Base-by-base conservation (phyloP, 2,329 filamentous ascomycete genomes). In the Lecanicillium sp. region DNA sequence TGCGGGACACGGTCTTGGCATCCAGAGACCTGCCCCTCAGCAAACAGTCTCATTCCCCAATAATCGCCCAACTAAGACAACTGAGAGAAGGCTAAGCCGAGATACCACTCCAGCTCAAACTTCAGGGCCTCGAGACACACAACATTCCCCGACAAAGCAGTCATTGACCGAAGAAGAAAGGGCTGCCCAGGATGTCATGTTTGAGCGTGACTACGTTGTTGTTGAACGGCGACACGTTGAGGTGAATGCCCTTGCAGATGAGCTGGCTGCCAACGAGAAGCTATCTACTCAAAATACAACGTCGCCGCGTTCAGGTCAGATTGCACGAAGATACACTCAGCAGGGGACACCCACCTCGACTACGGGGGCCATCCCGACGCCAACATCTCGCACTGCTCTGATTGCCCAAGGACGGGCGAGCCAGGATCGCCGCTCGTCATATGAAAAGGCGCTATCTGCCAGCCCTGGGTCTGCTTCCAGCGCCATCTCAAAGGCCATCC, bases 201-300 rank as follows among this genome's bases (percentile, higher is more conserved):
- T 94, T 50, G 89, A 95, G 56, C 79, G 90, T 47, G 92, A 96
- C 48, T 98, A 96, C 52, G 90, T 98, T 15, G 72, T 96, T 18
- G 86, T 98, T 11, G 92, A 98, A 64, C 95, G 95, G 66, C 80
- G 83, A 47, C 84, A 88, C 15, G 89, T 98, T 9, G 90, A 96
- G 59, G 90, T 98, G 36, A 96, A 98, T 58, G 92, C 92, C 3
- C 83, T 98, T 52, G 92, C 92, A 16, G 92, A 98, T 59, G 90
- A 96, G 61, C 69, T 98, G 55, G 89, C 87, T 32, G 84, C 88
- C 37, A 90, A 85, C 52, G 84, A 85, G 34, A 79, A 79, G 35
- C 63, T 80, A 16, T 71, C 51, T 9, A 45, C 48, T 13, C 75
- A 47, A 62, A 70, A 43, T 58, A 71, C 47, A 17, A 55, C 64